These are phyloP conservation scores for Raffaelea albimanens DNA, from an alignment of 2,329 filamentous ascomycete genomes.

Conservation along the genomic window DNA sequence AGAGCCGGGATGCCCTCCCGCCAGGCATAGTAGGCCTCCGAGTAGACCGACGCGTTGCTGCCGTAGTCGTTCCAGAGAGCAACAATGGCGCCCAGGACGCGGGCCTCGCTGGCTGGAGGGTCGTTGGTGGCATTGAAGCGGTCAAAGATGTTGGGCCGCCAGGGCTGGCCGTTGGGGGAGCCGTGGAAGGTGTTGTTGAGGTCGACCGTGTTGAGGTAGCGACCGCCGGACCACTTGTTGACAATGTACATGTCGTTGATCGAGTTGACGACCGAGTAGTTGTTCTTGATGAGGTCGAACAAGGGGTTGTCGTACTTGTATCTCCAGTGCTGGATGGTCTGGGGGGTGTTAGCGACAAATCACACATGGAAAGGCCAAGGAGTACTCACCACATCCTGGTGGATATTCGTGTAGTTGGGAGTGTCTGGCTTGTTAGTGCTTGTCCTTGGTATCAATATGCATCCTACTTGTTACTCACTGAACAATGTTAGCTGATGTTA, in stretches of 20 bases:
- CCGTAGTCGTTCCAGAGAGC: constrained; percentile 48
- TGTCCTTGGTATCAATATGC: no score
- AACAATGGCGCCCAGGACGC: constrained; percentile 37
- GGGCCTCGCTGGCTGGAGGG: constrained; percentile 25
- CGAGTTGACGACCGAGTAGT: constrained; percentile 42
- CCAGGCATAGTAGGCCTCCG: constrained; percentile 43
- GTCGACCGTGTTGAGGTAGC: constrained; percentile 27
- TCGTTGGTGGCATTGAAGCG: constrained; percentile 37
- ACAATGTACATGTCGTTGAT: constrained; percentile 44
- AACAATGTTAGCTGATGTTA: no score
- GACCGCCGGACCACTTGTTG: constrained; percentile 38
- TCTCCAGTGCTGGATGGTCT: constrained; percentile 45
- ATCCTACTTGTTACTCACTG: no score
- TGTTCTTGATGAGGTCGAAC: constrained; percentile 29
- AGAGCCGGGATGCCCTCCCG: constrained; percentile 39
- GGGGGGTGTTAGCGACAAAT: no score
- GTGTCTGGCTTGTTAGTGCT: constrained; percentile 8
- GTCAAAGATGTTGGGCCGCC: constrained; percentile 41
- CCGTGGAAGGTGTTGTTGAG: constrained; percentile 36
- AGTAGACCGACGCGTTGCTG: constrained; percentile 37
- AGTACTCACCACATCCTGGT: constrained; percentile 24
- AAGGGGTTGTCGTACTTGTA: constrained; percentile 42
- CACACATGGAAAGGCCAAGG: no score
- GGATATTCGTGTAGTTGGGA: constrained; percentile 24
- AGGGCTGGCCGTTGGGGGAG: constrained; percentile 30